Percentiles rank a stretch among this genome's conserved stretches.
Evolutionary conservation across 768 basidiomycete species (phyloP).

Genomic region (Tylopilus felleus): DNA sequence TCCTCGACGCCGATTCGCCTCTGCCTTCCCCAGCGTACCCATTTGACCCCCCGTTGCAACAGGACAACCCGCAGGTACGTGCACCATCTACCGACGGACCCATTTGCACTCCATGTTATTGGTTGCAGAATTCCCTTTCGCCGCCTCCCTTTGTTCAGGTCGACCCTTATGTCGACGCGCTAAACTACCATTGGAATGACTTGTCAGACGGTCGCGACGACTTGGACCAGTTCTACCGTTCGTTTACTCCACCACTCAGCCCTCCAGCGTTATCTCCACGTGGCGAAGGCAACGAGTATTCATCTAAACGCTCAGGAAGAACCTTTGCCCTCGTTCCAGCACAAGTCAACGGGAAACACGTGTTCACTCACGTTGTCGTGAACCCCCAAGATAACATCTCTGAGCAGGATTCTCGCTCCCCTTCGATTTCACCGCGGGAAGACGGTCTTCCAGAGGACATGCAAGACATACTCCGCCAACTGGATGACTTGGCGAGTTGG

Average conservation of each 20-base stretch:
- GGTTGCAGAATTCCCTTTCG: constrained; percentile 7
- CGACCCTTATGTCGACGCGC: background rate
- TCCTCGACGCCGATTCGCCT: constrained; percentile 8
- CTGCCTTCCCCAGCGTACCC: constrained; percentile 5
- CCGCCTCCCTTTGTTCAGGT: background rate
- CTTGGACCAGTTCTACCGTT: background rate
- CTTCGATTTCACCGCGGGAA: background rate
- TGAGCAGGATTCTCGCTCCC: background rate
- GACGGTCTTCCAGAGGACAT: constrained; percentile 29
- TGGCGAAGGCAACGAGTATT: background rate
- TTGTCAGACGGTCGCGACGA: background rate
- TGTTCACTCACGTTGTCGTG: constrained; percentile 17
- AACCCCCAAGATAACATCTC: background rate
- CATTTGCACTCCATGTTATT: background rate
- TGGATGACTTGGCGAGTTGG: constrained; percentile 29
- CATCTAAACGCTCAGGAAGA: constrained; percentile 20
- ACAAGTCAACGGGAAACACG: constrained; percentile 10
- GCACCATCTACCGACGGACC: background rate
- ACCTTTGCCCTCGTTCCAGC: constrained; percentile 16
- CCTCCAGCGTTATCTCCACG: constrained; percentile 10
- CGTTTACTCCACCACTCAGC: constrained; percentile 16
- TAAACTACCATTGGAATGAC: background rate
- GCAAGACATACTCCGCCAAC: constrained; percentile 22
- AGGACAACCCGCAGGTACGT: background rate
- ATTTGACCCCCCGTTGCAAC: background rate